These are phyloP conservation scores for Epichloe scottii DNA, from an alignment of 2,329 filamentous ascomycete genomes.

Conservation along the genomic window DNA sequence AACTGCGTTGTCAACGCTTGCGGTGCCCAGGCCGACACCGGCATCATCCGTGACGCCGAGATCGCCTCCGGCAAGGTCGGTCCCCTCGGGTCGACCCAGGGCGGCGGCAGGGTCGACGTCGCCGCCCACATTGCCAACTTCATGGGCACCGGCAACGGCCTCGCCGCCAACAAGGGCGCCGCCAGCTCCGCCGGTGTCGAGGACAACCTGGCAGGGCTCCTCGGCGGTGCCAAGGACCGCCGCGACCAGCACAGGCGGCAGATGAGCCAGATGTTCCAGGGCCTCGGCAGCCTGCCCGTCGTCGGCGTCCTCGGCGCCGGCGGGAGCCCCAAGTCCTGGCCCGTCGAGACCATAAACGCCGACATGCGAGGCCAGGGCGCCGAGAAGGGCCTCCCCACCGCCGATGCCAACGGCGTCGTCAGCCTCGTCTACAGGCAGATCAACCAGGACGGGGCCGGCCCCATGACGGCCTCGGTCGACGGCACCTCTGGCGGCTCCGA, in stretches of 20 bases:
- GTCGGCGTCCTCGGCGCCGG: not conserved
- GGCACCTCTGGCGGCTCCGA: slow-evolving; percentile 1
- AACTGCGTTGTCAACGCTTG: slow-evolving; percentile 6
- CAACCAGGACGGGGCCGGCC: slow-evolving; percentile 4
- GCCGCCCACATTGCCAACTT: slow-evolving; percentile 4
- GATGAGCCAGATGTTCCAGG: slow-evolving; percentile 17
- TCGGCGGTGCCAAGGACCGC: slow-evolving; percentile 6
- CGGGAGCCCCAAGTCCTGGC: not conserved
- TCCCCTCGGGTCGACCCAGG: slow-evolving; percentile 4
- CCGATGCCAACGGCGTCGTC: not conserved
- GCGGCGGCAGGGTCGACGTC: slow-evolving; percentile 1
- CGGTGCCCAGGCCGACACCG: slow-evolving; percentile 5
- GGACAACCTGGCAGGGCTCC: slow-evolving; percentile 22
- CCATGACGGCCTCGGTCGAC: slow-evolving; percentile 2
- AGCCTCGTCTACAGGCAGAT: slow-evolving; percentile 2
- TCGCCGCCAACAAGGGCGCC: not conserved
- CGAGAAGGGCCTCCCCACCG: slow-evolving; percentile 1
- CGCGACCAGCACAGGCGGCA: slow-evolving; percentile 15
- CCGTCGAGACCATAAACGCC: not conserved
- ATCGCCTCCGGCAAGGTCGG: slow-evolving; percentile 4
- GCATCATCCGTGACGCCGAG: slow-evolving; percentile 5
- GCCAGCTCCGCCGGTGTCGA: slow-evolving; percentile 25
- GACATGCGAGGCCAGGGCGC: slow-evolving; percentile 2
- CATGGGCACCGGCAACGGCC: slow-evolving; percentile 1
- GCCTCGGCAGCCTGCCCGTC: not conserved